phyloP scores from a whole-genome alignment of 306 rosid genomes.

The Pterocarpus macrocarpus region DNA sequence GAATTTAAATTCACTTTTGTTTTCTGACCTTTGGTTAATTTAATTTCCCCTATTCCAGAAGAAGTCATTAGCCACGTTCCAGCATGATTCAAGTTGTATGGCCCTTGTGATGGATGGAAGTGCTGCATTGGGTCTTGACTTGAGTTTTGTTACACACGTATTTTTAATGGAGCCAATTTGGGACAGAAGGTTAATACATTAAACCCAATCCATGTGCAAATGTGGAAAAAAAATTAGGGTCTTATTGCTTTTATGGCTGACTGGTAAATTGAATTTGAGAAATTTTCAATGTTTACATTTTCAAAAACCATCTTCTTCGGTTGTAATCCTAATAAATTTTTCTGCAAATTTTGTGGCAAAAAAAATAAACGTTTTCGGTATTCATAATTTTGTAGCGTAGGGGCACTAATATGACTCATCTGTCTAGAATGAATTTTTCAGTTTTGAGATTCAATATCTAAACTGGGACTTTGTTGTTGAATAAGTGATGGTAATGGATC shows the following conservation, averaged over 20 bases:
- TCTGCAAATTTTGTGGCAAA: neutral
- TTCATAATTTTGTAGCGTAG: slow-evolving; percentile 30
- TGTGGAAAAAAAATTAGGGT: neutral
- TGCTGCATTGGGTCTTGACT: slow-evolving; percentile 97
- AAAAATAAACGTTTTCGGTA: neutral
- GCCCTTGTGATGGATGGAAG: slow-evolving; percentile 99
- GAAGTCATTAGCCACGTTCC: slow-evolving; percentile 84
- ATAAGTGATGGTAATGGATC: neutral
- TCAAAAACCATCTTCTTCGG: neutral
- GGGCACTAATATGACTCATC: slow-evolving; percentile 30
- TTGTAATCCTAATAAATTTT: neutral
- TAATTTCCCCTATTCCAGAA: slow-evolving; percentile 65
- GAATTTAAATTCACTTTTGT: slow-evolving; percentile 33
- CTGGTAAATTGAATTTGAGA: slow-evolving; percentile 28
- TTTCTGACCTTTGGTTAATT: slow-evolving; percentile 43
- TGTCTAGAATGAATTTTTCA: neutral
- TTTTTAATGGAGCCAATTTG: slow-evolving; percentile 98
- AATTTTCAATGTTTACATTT: neutral
- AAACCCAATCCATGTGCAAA: slow-evolving; percentile 32
- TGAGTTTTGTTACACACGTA: slow-evolving; percentile 92
- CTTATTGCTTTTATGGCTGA: neutral
- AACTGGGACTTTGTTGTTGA: slow-evolving; percentile 18
- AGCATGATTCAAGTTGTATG: slow-evolving; percentile 82
- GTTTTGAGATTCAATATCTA: slow-evolving; percentile 7
- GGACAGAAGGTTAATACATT: slow-evolving; percentile 84